phyloP scores from a whole-genome alignment of 1,284 basidiomycete species.

The Trametes polyzona region DNA sequence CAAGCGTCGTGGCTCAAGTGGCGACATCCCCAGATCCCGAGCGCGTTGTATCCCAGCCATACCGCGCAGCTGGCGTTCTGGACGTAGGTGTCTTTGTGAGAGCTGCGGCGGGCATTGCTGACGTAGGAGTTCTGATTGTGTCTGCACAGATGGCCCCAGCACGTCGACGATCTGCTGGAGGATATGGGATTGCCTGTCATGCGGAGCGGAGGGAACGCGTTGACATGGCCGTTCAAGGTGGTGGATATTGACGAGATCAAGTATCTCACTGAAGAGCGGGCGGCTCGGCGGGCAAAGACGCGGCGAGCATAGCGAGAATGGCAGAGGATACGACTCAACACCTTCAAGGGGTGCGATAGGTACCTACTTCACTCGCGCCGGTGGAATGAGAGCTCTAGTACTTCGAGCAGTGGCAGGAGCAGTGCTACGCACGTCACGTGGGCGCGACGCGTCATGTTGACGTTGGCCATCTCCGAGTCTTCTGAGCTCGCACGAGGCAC shows the following conservation, averaged over 20 bases:
- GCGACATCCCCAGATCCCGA: slow-evolving; percentile 51
- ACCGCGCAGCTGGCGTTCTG: slow-evolving; percentile 49
- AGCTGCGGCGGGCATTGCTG: too few species aligned
- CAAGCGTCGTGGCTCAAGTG: slow-evolving; percentile 53
- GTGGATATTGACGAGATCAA: slow-evolving; percentile 52
- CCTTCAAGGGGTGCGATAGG: too few species aligned
- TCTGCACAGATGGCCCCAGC: slow-evolving; percentile 67
- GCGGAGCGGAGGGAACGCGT: slow-evolving; percentile 60
- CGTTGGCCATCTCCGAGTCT: too few species aligned
- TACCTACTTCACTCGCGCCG: too few species aligned
- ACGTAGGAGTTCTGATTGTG: too few species aligned
- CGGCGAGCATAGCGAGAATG: too few species aligned
- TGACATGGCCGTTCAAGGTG: slow-evolving; percentile 62
- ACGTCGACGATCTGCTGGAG: slow-evolving; percentile 55
- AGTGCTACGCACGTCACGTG: too few species aligned
- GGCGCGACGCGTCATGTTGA: too few species aligned
- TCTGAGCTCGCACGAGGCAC: too few species aligned
- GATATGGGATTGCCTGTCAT: slow-evolving; percentile 56
- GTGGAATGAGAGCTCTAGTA: too few species aligned
- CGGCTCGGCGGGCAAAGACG: slow-evolving; percentile 2
- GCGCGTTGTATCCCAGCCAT: slow-evolving; percentile 50
- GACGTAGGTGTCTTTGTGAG: slow-evolving; percentile 42
- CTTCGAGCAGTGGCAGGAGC: too few species aligned
- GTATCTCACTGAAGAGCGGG: slow-evolving; percentile 47
- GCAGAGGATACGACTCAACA: too few species aligned